Base-by-base conservation (phyloP, 352 stramenopile genomes). In the Globisporangium solare region DNA sequence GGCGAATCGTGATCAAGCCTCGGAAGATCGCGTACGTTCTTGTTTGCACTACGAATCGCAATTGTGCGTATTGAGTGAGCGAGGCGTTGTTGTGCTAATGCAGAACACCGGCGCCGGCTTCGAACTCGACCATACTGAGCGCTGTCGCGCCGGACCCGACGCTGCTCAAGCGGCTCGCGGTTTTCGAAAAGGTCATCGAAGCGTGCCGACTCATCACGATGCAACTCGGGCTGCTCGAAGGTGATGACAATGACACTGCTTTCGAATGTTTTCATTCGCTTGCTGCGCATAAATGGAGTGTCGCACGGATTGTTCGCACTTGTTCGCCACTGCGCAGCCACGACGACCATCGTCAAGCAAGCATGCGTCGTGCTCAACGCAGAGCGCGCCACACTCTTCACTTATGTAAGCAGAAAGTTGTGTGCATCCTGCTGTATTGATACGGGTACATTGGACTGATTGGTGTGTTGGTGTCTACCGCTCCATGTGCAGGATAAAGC, bases 351-450 rank as follows among this genome's bases (percentile, higher is more conserved):
- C 60, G 86, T 96, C 54, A 91, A 90, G 43, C 76, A 95, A 58
- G 88, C 86, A 3, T 96, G 83, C 27, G 78, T 82, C 7, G 71
- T 97, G 7, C 77, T 98, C 22, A 92, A 92, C 40, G 88, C 83
- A 5, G 92, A 98, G 52, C 73, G 89, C 41, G 88, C 89, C 11
- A 96, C 90, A 0, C 60, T 98, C 0, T 98, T 97, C 68, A 89
- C 91, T 41, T 84, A 95, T 56, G 85, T 91, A 27, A 27, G 45
- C 52, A 71, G 54, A 35, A 35, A 11, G 13, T 40, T 22, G 22
- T 63, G n/a, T n/a, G 31, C 6, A 43, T 22, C 10, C 7, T 6
- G 27, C 27, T 35, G 27, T 10, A 35, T 35, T 35, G 27, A 35
- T 10, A 35, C 10, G 27, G 27, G 27, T 35, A 10, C 27, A 10